Conservation (phyloP, 768 basidiomycete genomes). For the Panus rudis region DNA sequence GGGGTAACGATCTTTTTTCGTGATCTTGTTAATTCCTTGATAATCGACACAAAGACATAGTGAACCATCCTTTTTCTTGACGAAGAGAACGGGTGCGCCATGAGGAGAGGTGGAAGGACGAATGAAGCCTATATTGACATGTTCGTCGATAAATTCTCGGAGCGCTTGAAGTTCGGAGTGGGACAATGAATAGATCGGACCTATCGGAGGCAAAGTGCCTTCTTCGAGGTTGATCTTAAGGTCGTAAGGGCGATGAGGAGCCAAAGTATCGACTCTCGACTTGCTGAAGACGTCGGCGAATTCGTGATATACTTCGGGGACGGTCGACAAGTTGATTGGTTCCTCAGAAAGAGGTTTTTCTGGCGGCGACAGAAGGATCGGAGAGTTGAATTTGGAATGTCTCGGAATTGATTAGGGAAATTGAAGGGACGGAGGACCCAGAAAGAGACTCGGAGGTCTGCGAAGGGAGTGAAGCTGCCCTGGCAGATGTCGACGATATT, state of each 20-base stretch:
- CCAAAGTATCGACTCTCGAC: constrained; percentile 22
- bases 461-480: neutral
- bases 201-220: constrained; percentile 19
- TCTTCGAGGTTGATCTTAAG: constrained; percentile 28
- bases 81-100: constrained; percentile 21
- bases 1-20: constrained; percentile 27
- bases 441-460: neutral
- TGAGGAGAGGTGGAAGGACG: constrained; percentile 20
- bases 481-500: neutral
- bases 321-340: constrained; percentile 1
- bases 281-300: constrained; percentile 15
- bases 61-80: constrained; percentile 19
- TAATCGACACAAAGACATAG: constrained; percentile 22
- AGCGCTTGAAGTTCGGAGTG: constrained; percentile 28
- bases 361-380: neutral
- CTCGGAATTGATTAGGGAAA: neutral
- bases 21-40: constrained; percentile 25
- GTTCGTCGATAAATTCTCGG: constrained; percentile 27
- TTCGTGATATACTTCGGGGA: constrained; percentile 12
- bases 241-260: constrained; percentile 29
- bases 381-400: neutral
- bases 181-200: constrained; percentile 30
- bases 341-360: neutral
- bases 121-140: constrained; percentile 27
- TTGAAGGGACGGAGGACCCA: neutral